A percentile compares a stretch with the other conserved stretches of the same genome.
These are phyloP conservation scores for Brettanomyces nanus DNA, from an alignment of 805 yeast species.

Conservation along the genomic window DNA sequence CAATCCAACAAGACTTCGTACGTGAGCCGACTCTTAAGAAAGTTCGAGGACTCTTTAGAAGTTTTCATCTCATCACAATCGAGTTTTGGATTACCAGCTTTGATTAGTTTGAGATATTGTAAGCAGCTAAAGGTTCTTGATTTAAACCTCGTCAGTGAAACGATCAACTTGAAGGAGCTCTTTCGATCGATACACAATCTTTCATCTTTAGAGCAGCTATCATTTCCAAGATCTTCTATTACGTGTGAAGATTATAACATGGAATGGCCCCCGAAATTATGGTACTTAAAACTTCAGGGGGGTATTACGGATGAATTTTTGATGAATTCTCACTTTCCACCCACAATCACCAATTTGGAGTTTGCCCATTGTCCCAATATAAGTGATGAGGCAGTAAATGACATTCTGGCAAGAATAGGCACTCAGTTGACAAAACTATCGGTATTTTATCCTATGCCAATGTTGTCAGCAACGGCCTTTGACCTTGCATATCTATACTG, in stretches of 20 bases:
- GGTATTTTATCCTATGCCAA: conserved; percentile 86
- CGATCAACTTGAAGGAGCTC: conserved; percentile 73
- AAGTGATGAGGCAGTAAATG: conserved; percentile 54
- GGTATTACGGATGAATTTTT: conserved; percentile 82
- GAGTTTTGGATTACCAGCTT: conserved; percentile 86
- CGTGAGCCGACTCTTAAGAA: conserved; percentile 72
- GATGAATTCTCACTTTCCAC: conserved; percentile 61
- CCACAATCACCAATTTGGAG: conserved; percentile 60
- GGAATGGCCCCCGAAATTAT: conserved; percentile 72
- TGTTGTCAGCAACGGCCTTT: conserved; percentile 56
- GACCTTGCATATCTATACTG: conserved; percentile 71
- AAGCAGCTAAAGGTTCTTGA: conserved; percentile 56
- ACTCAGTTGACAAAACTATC: conserved; percentile 51
- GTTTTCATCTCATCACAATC: conserved; percentile 88
- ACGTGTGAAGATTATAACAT: conserved; percentile 48
- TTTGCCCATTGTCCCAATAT: conserved; percentile 84
- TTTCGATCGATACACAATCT: conserved; percentile 65
- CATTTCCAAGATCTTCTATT: conserved; percentile 85
- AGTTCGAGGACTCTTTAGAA: conserved; percentile 60
- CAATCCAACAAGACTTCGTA: conserved; percentile 90
- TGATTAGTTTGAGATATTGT: conserved; percentile 74
- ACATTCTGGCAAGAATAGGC: conserved; percentile 58
- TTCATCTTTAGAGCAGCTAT: conserved; percentile 57
- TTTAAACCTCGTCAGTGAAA: conserved; percentile 80
- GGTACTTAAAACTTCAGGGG: conserved; percentile 74